phyloP scores from a whole-genome alignment of 2,329 filamentous ascomycete genomes.

The Xylaria hypoxylon region DNA sequence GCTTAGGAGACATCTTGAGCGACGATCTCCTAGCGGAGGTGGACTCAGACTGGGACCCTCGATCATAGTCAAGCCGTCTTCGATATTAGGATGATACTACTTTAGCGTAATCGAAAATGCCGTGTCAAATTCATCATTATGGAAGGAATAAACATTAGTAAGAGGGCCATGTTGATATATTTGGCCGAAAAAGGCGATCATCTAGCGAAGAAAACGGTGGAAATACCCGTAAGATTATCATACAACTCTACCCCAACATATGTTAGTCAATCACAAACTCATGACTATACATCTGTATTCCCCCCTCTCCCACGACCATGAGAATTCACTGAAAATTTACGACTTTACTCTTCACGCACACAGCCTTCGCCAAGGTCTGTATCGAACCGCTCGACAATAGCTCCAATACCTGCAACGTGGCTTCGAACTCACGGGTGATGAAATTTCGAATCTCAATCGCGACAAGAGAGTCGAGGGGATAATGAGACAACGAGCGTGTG shows the following conservation, averaged over 20 bases:
- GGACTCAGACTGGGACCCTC: conserved; percentile 56
- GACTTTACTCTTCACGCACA: conserved; percentile 61
- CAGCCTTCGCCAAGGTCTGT: conserved; percentile 60
- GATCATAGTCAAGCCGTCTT: conserved; percentile 36
- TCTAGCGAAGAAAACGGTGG: not conserved
- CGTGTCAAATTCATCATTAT: not conserved
- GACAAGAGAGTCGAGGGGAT: conserved; percentile 61
- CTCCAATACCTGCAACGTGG: conserved; percentile 66
- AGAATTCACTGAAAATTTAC: conserved; percentile 45
- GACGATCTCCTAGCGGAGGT: conserved; percentile 53
- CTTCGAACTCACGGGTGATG: conserved; percentile 62
- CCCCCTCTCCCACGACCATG: not conserved
- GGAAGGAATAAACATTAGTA: not conserved
- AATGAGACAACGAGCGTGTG: conserved; percentile 55
- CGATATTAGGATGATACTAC: not conserved
- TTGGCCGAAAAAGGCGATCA: not conserved
- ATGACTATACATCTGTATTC: conserved; percentile 9
- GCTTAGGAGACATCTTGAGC: conserved; percentile 55
- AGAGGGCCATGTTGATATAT: conserved; percentile 7
- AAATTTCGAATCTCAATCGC: conserved; percentile 64
- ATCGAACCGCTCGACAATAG: conserved; percentile 64
- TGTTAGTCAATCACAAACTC: not conserved
- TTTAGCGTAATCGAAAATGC: not conserved
- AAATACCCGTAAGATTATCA: conserved; percentile 5
- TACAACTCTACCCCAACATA: conserved; percentile 3